Conservation (phyloP, 345 rosid species). For the Ceriops zippeliana region DNA sequence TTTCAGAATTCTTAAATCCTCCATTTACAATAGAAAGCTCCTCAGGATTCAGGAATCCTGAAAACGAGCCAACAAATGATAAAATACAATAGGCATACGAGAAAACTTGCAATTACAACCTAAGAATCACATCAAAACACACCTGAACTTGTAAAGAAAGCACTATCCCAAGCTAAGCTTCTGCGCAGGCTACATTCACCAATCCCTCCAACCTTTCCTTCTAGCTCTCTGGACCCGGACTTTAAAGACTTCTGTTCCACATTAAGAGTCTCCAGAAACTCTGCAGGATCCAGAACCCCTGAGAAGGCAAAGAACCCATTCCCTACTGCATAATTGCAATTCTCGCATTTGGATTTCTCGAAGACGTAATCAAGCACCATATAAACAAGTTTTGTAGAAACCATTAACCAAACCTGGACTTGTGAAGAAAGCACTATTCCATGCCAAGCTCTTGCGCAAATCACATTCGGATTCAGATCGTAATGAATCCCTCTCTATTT, state of each 20-base stretch:
- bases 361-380: background rate
- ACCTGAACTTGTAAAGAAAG: constrained; percentile 48
- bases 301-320: background rate
- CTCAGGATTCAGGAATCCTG: constrained; percentile 51
- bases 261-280: constrained; percentile 44
- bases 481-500: constrained; percentile 1
- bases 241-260: constrained; percentile 6
- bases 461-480: constrained; percentile 16
- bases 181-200: constrained; percentile 24
- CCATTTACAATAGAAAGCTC: constrained; percentile 41
- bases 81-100: background rate
- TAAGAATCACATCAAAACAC: background rate
- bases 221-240: constrained; percentile 19
- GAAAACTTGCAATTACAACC: background rate
- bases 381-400: constrained; percentile 2
- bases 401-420: constrained; percentile 42
- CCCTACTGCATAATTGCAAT: background rate
- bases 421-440: constrained; percentile 69
- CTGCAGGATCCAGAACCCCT: constrained; percentile 68
- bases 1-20: constrained; percentile 34
- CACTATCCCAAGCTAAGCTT: constrained; percentile 56
- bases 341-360: background rate
- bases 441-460: constrained; percentile 63
- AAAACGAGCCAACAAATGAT: background rate
- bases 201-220: constrained; percentile 17